Percentiles rank a stretch among this genome's conserved stretches.
Evolutionary conservation across 2,329 filamentous ascomycete genomes (phyloP).

Genomic region (Alternaria brassicicola): DNA sequence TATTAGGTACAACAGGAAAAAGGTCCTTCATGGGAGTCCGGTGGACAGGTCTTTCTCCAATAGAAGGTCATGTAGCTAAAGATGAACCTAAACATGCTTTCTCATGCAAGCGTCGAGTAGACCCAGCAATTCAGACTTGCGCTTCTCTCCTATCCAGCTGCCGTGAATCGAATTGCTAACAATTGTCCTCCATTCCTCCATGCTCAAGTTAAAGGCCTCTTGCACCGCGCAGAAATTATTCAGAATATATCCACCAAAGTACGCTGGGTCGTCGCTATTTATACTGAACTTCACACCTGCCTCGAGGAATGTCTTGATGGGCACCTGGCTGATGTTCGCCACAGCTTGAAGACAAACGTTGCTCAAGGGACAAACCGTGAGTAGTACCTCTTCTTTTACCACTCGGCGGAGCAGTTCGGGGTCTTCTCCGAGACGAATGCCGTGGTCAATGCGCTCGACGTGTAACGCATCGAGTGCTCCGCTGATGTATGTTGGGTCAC

Average conservation of each 20-base stretch:
- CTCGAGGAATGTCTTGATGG: constrained; percentile 68
- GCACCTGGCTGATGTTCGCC: constrained; percentile 55
- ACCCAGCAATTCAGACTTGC: constrained; percentile 65
- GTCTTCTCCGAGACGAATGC: constrained; percentile 69
- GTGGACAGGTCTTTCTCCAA: background rate
- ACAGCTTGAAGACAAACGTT: constrained; percentile 69
- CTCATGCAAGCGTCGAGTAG: constrained; percentile 23
- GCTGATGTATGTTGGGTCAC: constrained; percentile 68
- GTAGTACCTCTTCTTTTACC: constrained; percentile 62
- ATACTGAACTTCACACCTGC: constrained; percentile 71
- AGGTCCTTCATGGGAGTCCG: background rate
- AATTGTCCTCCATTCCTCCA: constrained; percentile 71
- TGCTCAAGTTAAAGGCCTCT: constrained; percentile 67
- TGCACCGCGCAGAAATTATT: constrained; percentile 80
- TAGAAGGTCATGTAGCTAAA: background rate
- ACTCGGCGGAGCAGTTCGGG: constrained; percentile 63
- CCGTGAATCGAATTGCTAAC: constrained; percentile 66
- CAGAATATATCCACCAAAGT: constrained; percentile 74
- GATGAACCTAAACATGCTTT: constrained; percentile 9
- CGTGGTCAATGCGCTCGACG: constrained; percentile 75
- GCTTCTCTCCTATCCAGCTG: constrained; percentile 70
- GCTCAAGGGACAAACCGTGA: constrained; percentile 76
- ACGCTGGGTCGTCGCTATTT: constrained; percentile 60
- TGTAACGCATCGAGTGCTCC: constrained; percentile 67
- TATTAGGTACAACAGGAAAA: background rate